These are phyloP conservation scores for Canna indica DNA, from an alignment of 176 grass and related monocot species.

Conservation along the genomic window DNA sequence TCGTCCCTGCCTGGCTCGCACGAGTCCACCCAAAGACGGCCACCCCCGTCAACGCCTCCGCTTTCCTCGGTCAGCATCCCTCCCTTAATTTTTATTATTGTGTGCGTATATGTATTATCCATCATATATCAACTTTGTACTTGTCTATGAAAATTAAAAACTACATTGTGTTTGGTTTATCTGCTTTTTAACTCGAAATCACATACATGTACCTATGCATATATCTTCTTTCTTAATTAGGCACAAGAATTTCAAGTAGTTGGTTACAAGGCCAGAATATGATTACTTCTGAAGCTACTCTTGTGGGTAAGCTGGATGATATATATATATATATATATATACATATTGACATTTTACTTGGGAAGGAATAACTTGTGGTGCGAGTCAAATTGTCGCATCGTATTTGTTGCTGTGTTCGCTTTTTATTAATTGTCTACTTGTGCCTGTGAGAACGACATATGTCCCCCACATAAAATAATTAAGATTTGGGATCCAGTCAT, in stretches of 20 bases:
- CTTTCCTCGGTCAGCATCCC: slow-evolving; percentile 45
- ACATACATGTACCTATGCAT: too few species aligned
- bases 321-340: too few species aligned
- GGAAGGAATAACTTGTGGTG: background rate
- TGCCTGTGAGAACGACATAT: background rate
- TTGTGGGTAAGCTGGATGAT: too few species aligned
- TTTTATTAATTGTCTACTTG: background rate
- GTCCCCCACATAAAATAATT: background rate
- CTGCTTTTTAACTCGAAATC: too few species aligned
- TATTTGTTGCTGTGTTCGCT: background rate
- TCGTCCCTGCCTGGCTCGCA: slow-evolving; percentile 76
- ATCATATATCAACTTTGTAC: too few species aligned
- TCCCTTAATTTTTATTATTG: background rate
- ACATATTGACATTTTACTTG: background rate
- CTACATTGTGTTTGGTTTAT: too few species aligned
- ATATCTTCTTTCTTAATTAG: too few species aligned
- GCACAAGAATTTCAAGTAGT: too few species aligned
- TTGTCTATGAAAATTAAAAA: too few species aligned
- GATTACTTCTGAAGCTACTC: too few species aligned
- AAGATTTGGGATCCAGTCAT: background rate
- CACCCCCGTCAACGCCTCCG: slow-evolving; percentile 85
- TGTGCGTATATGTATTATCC: too few species aligned
- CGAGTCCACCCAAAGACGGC: slow-evolving; percentile 49
- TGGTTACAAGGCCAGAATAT: too few species aligned
- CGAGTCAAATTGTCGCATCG: background rate